phyloP scores from a whole-genome alignment of 257 asterid species.

The Nicotiana otophora region DNA sequence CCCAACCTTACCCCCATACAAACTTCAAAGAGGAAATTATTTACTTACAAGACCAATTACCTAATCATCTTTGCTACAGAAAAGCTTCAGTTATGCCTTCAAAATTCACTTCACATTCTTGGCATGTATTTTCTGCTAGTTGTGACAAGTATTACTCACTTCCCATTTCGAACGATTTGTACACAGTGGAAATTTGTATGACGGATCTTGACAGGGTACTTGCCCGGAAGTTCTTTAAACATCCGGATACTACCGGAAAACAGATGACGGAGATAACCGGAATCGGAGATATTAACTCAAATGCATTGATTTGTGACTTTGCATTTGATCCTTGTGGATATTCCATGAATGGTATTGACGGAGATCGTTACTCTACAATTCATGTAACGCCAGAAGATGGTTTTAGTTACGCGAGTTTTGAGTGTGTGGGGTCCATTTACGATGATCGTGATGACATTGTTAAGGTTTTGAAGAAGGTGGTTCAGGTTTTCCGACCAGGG shows the following conservation, averaged over 20 bases:
- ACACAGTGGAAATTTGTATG: constrained; percentile 84
- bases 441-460: constrained; percentile 35
- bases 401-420: constrained; percentile 88
- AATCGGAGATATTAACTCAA: constrained; percentile 38
- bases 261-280: constrained; percentile 77
- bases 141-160: neutral
- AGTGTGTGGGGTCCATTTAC: constrained; percentile 53
- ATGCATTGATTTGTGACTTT: constrained; percentile 67
- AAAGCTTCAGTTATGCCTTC: constrained; percentile 66
- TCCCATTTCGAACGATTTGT: constrained; percentile 17
- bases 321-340: constrained; percentile 97
- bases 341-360: constrained; percentile 89
- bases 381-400: constrained; percentile 98
- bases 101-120: constrained; percentile 44
- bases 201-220: constrained; percentile 63
- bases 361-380: constrained; percentile 73
- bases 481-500: constrained; percentile 66
- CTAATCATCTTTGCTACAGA: constrained; percentile 36
- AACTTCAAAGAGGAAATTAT: constrained; percentile 63
- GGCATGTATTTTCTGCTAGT: constrained; percentile 82
- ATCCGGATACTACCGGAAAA: constrained; percentile 53
- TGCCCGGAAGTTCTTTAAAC: constrained; percentile 63
- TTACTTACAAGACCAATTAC: constrained; percentile 52
- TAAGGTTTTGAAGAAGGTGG: constrained; percentile 50
- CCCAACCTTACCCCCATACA: constrained; percentile 80